Conservation (phyloP, 371 early-diverging fungal genomes). For the Lichtheimia ornata region DNA sequence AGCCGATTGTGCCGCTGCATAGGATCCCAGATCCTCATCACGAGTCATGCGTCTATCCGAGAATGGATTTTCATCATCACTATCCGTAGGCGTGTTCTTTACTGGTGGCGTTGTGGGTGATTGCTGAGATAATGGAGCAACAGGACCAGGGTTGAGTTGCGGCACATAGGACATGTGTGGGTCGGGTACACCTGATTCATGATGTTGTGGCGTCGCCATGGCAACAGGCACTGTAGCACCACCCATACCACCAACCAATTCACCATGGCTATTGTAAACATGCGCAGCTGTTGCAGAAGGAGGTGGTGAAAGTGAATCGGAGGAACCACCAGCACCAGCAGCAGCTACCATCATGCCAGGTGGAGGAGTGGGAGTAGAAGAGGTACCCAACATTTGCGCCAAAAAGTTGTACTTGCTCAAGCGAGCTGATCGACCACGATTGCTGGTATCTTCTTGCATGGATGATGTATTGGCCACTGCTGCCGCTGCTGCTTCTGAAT, state of each 20-base stretch:
- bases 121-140: too few species aligned
- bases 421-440: slow-evolving; percentile 9
- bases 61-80: slow-evolving; percentile 5
- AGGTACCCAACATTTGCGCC: slow-evolving; percentile 20
- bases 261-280: slow-evolving; percentile 8
- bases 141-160: slow-evolving; percentile 9
- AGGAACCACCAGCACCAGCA: too few species aligned
- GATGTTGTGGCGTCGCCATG: not conserved
- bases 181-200: slow-evolving; percentile 2
- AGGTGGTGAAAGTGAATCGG: too few species aligned
- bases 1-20: slow-evolving; percentile 10
- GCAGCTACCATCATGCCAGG: too few species aligned
- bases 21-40: slow-evolving; percentile 11
- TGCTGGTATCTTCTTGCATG: too few species aligned
- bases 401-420: slow-evolving; percentile 32
- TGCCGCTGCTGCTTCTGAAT: slow-evolving; percentile 9
- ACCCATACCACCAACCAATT: slow-evolving; percentile 7
- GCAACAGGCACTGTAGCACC: slow-evolving; percentile 4
- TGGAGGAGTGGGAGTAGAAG: not conserved
- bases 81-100: not conserved
- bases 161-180: slow-evolving; percentile 7
- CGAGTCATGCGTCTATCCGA: slow-evolving; percentile 1
- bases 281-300: not conserved
- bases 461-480: not conserved
- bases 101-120: not conserved